Evolutionary conservation across 2,329 filamentous ascomycete genomes (phyloP), one percentile per base, ranked within the genome.

Genomic region (Fusarium sulawesiense): DNA sequence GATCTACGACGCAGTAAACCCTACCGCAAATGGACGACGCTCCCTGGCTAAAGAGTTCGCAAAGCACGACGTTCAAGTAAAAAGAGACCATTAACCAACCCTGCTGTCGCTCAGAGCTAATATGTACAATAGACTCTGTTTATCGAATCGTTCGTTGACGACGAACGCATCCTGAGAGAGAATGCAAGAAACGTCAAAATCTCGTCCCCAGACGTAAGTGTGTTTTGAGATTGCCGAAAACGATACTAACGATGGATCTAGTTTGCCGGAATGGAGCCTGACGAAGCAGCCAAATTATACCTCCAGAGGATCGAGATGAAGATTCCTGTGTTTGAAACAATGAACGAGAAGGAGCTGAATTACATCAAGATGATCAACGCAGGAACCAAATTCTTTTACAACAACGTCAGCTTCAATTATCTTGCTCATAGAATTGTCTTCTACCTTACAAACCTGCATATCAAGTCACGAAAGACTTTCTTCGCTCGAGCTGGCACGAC

Each of bases 331-430:
- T 99, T 97, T 74, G 94, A 99, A 82, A 97, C 93, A 2, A 98
- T 99, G 94, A 88, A 94, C 75, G 96, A 99, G 79, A 86, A 87
- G 30, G 94, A 98, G 72, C 86, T 99, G 68, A 97, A 98, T 79
- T 99, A 95, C 82, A 95, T 99, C 83, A 98, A 97, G 84, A 98
- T 99, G 95, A 97, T 98, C 78, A 99, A 99, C 74, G 96, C 96
- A 10, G 96, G 96, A 46, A 90, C 95, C 77, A 90, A 93, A 72
- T 92, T 99, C 77, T 92, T 95, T 74, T 95, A 98, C 81, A 99
- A 99, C 83, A 98, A 98, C 73, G 93, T 96, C 78, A 94, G 92
- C 77, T 98, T 99, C 80, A 95, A 94, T 74, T 99, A 99, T 77
- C 87, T 99, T 32, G 97, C 94, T 1, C 94, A 99, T 79, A 90